Evolutionary conservation across 2,329 filamentous ascomycete genomes (phyloP).

Genomic region (Mycocentrospora acerina): DNA sequence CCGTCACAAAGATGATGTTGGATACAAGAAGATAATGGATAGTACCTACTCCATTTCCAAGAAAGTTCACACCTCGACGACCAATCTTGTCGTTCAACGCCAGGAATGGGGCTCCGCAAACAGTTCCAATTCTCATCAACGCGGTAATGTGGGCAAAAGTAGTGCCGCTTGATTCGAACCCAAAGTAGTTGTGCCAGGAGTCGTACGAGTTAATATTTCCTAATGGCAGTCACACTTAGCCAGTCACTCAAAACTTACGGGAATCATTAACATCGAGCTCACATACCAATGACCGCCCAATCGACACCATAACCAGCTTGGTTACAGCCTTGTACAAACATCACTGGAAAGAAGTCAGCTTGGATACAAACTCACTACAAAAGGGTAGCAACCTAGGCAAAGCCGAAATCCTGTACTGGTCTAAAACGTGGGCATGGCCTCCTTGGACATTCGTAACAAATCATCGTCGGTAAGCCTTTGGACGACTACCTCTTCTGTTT

Average conservation of each 20-base stretch:
- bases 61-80: slow-evolving; percentile 50
- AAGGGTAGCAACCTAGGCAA: slow-evolving; percentile 13
- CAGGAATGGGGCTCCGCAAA: slow-evolving; percentile 50
- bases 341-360: slow-evolving; percentile 25
- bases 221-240: neutral
- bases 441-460: slow-evolving; percentile 44
- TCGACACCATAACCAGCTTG: slow-evolving; percentile 53
- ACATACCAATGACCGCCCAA: slow-evolving; percentile 50
- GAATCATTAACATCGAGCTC: neutral
- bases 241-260: too few species aligned
- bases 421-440: slow-evolving; percentile 43
- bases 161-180: slow-evolving; percentile 44
- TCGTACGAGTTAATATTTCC: slow-evolving; percentile 47
- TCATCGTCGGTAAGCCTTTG: slow-evolving; percentile 52
- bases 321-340: slow-evolving; percentile 52
- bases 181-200: slow-evolving; percentile 49
- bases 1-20: too few species aligned
- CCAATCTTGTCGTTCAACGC: slow-evolving; percentile 50
- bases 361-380: too few species aligned
- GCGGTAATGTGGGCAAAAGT: slow-evolving; percentile 49
- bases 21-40: too few species aligned
- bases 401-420: slow-evolving; percentile 48
- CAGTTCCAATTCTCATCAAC: slow-evolving; percentile 51
- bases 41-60: slow-evolving; percentile 41
- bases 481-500: slow-evolving; percentile 49